A percentile compares a stretch with the other conserved stretches of the same genome.
Conservation (phyloP, 148 eudicot genomes). For the Heliosperma pusillum region DNA sequence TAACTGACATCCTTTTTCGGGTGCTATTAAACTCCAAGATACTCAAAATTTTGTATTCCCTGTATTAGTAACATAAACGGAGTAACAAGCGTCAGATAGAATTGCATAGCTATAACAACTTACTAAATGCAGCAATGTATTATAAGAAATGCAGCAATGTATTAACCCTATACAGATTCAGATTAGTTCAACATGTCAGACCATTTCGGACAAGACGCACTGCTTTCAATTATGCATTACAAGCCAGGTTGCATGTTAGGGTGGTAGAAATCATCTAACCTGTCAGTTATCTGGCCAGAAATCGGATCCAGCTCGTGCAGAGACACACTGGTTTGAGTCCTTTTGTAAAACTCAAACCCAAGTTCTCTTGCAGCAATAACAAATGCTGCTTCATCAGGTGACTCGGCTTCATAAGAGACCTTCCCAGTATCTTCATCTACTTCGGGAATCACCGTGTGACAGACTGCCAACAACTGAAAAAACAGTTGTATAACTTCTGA, state of each 20-base stretch:
- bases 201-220: too few species aligned
- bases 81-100: not conserved
- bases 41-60: slow-evolving; percentile 60
- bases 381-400: slow-evolving; percentile 98
- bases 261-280: slow-evolving; percentile 42
- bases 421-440: slow-evolving; percentile 68
- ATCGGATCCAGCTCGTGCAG: slow-evolving; percentile 64
- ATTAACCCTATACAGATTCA: too few species aligned
- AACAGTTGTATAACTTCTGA: slow-evolving; percentile 68
- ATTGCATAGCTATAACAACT: not conserved
- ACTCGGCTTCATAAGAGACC: slow-evolving; percentile 88
- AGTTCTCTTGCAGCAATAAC: slow-evolving; percentile 94
- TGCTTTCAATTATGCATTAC: too few species aligned
- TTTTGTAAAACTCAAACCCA: slow-evolving; percentile 83
- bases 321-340: slow-evolving; percentile 78
- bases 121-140: not conserved
- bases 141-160: too few species aligned
- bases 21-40: slow-evolving; percentile 86
- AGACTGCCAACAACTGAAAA: slow-evolving; percentile 63
- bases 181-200: too few species aligned
- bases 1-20: slow-evolving; percentile 86
- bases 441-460: slow-evolving; percentile 92
- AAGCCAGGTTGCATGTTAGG: not conserved
- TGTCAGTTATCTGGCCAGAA: slow-evolving; percentile 57
- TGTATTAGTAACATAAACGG: slow-evolving; percentile 22